These are phyloP conservation scores for Sugiyamaella xylanicola DNA, from an alignment of 1,139 yeast genomes.

Conservation along the genomic window DNA sequence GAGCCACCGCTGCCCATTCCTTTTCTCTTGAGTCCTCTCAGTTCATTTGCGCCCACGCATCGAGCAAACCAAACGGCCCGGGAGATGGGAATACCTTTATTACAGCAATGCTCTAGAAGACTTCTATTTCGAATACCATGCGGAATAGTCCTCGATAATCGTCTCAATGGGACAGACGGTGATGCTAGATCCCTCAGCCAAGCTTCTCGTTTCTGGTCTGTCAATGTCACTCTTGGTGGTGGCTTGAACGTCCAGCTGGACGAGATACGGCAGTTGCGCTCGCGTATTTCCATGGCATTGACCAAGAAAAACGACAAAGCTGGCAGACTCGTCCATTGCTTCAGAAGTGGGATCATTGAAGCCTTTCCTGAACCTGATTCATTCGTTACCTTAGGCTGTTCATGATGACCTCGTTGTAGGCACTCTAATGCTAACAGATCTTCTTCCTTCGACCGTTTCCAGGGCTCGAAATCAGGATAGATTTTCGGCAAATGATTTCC, in stretches of 20 bases:
- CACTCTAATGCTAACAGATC: conserved; percentile 53
- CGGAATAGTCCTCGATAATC: conserved; percentile 79
- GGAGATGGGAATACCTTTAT: conserved; percentile 65
- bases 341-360: conserved; percentile 40
- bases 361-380: conserved; percentile 44
- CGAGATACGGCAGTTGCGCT: conserved; percentile 62
- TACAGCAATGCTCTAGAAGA: conserved; percentile 69
- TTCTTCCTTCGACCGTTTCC: conserved; percentile 60
- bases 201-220: conserved; percentile 78
- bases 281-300: conserved; percentile 66
- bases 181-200: conserved; percentile 85
- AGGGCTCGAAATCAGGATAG: conserved; percentile 79
- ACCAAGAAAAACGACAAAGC: conserved; percentile 65
- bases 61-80: conserved; percentile 90
- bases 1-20: conserved; percentile 33
- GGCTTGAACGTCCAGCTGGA: conserved; percentile 63
- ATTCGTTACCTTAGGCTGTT: conserved; percentile 57
- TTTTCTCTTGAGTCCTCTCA: conserved; percentile 65
- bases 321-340: conserved; percentile 56
- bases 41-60: conserved; percentile 82
- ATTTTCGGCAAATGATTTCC: conserved; percentile 33
- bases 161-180: conserved; percentile 62
- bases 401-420: conserved; percentile 61
- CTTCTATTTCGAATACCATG: conserved; percentile 81
- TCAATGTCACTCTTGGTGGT: conserved; percentile 85